Percentiles rank a stretch among this genome's conserved stretches.
phyloP scores from a whole-genome alignment of 1,284 basidiomycete genomes.

The Trametes polyzona region DNA sequence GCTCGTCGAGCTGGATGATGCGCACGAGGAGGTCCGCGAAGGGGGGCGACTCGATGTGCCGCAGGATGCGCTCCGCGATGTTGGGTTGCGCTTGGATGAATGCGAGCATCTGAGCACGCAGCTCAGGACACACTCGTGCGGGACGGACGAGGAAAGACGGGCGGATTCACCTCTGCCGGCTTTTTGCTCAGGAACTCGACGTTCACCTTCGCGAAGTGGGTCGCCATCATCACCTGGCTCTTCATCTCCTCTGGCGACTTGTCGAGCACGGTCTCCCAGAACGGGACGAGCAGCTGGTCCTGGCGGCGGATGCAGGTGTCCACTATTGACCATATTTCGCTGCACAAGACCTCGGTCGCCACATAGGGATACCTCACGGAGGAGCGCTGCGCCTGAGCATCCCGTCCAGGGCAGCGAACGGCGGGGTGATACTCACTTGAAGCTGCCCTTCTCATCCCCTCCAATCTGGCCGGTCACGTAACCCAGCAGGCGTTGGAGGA shows the following conservation, averaged over 20 bases:
- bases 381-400: slow-evolving; percentile 7
- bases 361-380: slow-evolving; percentile 87
- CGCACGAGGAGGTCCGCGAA: slow-evolving; percentile 93
- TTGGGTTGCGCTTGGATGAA: slow-evolving; percentile 88
- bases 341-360: slow-evolving; percentile 94
- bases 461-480: slow-evolving; percentile 89
- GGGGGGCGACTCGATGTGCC: slow-evolving; percentile 88
- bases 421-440: slow-evolving; percentile 62
- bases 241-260: slow-evolving; percentile 79
- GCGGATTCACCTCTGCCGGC: slow-evolving; percentile 77
- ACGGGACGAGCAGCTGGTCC: slow-evolving; percentile 75
- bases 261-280: slow-evolving; percentile 94
- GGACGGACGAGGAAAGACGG: slow-evolving; percentile 27
- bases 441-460: slow-evolving; percentile 71
- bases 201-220: slow-evolving; percentile 89
- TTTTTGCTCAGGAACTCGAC: slow-evolving; percentile 87
- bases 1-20: slow-evolving; percentile 91
- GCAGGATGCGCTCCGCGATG: slow-evolving; percentile 83
- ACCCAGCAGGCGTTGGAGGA: slow-evolving; percentile 78
- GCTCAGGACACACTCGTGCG: slow-evolving; percentile 35
- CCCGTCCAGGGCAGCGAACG: slow-evolving; percentile 5
- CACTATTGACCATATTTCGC: slow-evolving; percentile 94
- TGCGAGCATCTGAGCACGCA: slow-evolving; percentile 76
- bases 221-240: slow-evolving; percentile 75
- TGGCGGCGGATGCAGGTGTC: slow-evolving; percentile 84